Conservation (phyloP, 768 basidiomycete genomes). For the Lyophyllum decastes region DNA sequence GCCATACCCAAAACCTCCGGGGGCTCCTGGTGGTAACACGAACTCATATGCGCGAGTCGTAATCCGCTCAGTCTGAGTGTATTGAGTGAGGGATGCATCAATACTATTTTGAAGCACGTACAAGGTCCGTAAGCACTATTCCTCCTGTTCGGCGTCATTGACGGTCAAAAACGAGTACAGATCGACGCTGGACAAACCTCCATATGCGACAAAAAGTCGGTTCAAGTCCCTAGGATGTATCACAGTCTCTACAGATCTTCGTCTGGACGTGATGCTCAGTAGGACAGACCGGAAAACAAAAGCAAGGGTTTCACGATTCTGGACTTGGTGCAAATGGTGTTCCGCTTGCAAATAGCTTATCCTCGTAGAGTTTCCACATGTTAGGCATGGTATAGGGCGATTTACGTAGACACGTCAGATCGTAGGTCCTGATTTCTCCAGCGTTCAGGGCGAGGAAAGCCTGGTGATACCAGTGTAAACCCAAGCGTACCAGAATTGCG, state of each 20-base stretch:
- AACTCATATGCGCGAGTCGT: slow-evolving; percentile 68
- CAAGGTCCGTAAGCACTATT: slow-evolving; percentile 59
- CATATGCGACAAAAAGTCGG: slow-evolving; percentile 72
- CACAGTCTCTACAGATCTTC: slow-evolving; percentile 59
- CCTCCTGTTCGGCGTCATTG: slow-evolving; percentile 46
- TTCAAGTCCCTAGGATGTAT: slow-evolving; percentile 76
- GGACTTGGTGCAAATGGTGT: slow-evolving; percentile 33
- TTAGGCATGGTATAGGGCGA: slow-evolving; percentile 74
- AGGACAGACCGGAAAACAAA: background rate
- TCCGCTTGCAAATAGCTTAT: slow-evolving; percentile 46
- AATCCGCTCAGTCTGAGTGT: slow-evolving; percentile 44
- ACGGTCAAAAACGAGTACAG: background rate
- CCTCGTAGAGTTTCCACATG: slow-evolving; percentile 73
- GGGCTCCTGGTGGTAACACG: slow-evolving; percentile 75
- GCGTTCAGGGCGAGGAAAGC: slow-evolving; percentile 47
- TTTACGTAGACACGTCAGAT: slow-evolving; percentile 65
- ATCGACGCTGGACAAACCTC: slow-evolving; percentile 44
- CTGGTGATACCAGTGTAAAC: slow-evolving; percentile 28
- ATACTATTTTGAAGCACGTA: slow-evolving; percentile 25
- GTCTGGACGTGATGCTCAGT: slow-evolving; percentile 27
- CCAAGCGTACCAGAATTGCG: slow-evolving; percentile 10
- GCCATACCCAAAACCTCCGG: slow-evolving; percentile 70
- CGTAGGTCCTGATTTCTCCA: slow-evolving; percentile 74
- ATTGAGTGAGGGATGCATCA: slow-evolving; percentile 3
- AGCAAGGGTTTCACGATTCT: slow-evolving; percentile 32